Evolutionary conservation across 805 yeast genomes (phyloP), one percentile per base, ranked within the genome.

Genomic region (Candida boidinii): DNA sequence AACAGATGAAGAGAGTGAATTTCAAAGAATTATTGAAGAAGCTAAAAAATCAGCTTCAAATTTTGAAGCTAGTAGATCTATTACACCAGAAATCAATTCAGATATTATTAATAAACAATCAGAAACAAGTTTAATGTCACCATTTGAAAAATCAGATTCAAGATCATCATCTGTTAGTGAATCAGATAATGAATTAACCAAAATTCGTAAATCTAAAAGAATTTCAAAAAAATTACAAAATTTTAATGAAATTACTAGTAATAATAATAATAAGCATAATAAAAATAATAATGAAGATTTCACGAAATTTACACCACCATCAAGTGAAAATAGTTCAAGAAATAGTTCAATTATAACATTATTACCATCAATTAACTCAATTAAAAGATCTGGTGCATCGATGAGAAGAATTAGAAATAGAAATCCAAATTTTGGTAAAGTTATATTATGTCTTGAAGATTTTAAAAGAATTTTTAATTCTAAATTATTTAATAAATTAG

Each of bases 61-160:
- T n/a, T n/a, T n/a, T n/a, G n/a, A n/a, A n/a, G n/a, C n/a, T n/a
- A n/a, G n/a, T n/a, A n/a, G n/a, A n/a, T n/a, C n/a, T n/a, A n/a
- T n/a, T n/a, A n/a, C n/a, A n/a, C 41, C 45, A 33, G 44, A 53
- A 36, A 49, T 56, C 34, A 45, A 46, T 38, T 54, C n/a, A n/a
- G n/a, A 50, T 34, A 68, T 66, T 45, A 51, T 71, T 26, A 66
- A 51, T 1, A 59, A 55, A 36, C 60, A 53, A 33, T 46, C 39
- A n/a, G 29, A 35, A 23, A 15, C 20, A 7, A 12, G 15, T 13
- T 20, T 7, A 25, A 16, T 16, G 10, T 3, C 26, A 28, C 16
- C 36, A 33, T 18, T 28, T 34, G 21, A 38, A 34, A 23, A 18
- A 38, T 7, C 34, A 43, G 5, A 18, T 24, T 4, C 17, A 16